A percentile compares a stretch with the other conserved stretches of the same genome.
These are phyloP conservation scores for Chlamydomonas eustigma DNA, from an alignment of 139 green algal genomes.

Conservation along the genomic window DNA sequence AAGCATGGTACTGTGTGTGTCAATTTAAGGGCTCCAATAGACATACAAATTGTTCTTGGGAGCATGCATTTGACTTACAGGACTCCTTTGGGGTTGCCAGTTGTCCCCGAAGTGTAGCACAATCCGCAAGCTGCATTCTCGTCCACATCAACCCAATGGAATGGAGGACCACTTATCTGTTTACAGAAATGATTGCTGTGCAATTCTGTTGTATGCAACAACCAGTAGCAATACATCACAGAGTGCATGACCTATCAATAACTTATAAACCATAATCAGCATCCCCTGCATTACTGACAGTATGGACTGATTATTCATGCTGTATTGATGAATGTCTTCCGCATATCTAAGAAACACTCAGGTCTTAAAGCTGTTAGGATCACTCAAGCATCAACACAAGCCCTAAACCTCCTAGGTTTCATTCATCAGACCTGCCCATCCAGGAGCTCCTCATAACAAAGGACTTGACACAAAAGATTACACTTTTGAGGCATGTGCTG, in stretches of 20 bases:
- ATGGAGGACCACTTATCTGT: constrained; percentile 8
- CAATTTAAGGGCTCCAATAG: not conserved
- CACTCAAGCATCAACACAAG: not conserved
- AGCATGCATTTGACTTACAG: no score
- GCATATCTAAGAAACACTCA: no score
- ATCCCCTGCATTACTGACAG: no score
- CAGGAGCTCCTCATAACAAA: constrained; percentile 76
- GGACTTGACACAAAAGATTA: constrained; percentile 5
- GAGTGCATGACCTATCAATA: no score
- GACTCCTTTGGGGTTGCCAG: constrained; percentile 68
- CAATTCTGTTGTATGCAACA: no score
- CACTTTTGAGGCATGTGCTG: constrained; percentile 41
- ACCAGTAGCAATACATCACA: no score
- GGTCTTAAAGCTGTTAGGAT: no score
- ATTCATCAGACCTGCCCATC: constrained; percentile 8
- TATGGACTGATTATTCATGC: no score
- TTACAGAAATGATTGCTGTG: not conserved
- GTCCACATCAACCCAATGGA: constrained; percentile 43
- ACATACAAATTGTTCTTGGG: no score
- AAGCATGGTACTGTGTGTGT: constrained; percentile 55
- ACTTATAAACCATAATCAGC: no score
- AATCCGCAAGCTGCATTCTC: constrained; percentile 67
- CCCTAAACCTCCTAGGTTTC: not conserved
- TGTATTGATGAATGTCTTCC: no score
- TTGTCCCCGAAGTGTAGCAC: constrained; percentile 76